Evolutionary conservation across 2,329 filamentous ascomycete genomes (phyloP).

Genomic region (Xylariaceae sp.): DNA sequence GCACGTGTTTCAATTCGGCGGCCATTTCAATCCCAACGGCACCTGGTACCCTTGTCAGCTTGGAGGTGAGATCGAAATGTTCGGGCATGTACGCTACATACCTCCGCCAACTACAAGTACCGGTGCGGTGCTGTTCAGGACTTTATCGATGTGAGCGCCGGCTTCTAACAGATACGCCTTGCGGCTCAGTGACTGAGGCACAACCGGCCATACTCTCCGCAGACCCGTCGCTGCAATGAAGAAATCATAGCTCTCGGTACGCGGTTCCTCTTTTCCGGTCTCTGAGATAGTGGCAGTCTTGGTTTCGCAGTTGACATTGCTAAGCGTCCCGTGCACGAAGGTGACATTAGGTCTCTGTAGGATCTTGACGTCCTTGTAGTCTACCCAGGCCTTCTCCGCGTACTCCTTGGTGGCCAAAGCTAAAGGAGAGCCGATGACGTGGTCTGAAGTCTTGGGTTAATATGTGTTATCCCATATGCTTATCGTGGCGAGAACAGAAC

Average conservation of each 20-base stretch:
- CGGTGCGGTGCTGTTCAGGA: slow-evolving; percentile 48
- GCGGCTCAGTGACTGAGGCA: slow-evolving; percentile 60
- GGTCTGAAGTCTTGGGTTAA: slow-evolving; percentile 45
- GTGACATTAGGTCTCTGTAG: slow-evolving; percentile 59
- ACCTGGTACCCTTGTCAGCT: slow-evolving; percentile 22
- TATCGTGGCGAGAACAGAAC: slow-evolving; percentile 23
- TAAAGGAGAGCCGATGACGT: slow-evolving; percentile 71
- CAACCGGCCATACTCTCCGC: slow-evolving; percentile 65
- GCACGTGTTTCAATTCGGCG: slow-evolving; percentile 66
- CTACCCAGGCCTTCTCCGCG: slow-evolving; percentile 65
- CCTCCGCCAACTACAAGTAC: slow-evolving; percentile 71
- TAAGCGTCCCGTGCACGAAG: slow-evolving; percentile 63
- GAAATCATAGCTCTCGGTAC: slow-evolving; percentile 61
- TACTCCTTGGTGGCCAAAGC: slow-evolving; percentile 62
- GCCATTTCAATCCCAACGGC: slow-evolving; percentile 82
- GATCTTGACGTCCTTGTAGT: slow-evolving; percentile 62
- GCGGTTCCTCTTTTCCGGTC: slow-evolving; percentile 29
- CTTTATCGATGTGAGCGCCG: slow-evolving; percentile 52
- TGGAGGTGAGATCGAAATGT: neutral
- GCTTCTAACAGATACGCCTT: slow-evolving; percentile 62
- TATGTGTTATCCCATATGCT: slow-evolving; percentile 2
- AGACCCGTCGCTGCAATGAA: slow-evolving; percentile 70
- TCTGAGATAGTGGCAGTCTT: slow-evolving; percentile 57
- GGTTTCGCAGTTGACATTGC: slow-evolving; percentile 51
- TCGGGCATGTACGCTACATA: slow-evolving; percentile 29